Conservation (phyloP, 352 stramenopile genomes). For the Globisporangium carolinianum region DNA sequence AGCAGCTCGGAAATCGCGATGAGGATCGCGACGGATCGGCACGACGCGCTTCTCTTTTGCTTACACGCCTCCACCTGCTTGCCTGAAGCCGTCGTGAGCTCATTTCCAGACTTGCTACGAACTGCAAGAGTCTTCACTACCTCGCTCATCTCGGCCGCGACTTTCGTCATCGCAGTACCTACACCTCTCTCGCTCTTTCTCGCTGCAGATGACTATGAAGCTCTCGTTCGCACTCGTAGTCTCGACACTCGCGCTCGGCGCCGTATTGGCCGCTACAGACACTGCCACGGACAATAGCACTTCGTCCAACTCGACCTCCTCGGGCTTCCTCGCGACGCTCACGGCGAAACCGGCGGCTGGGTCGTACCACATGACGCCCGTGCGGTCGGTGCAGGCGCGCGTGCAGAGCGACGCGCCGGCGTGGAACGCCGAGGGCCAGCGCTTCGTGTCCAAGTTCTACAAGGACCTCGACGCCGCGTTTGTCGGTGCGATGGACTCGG, state of each 20-base stretch:
- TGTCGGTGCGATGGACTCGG: conserved; percentile 62
- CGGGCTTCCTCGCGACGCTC: conserved; percentile 16
- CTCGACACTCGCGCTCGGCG: conserved; percentile 13
- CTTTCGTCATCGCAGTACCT: not conserved
- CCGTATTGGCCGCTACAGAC: conserved; percentile 6
- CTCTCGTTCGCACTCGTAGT: conserved; percentile 5
- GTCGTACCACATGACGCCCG: conserved; percentile 64
- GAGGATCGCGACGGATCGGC: conserved; percentile 7
- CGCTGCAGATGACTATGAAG: conserved; percentile 2
- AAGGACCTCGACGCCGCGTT: conserved; percentile 47
- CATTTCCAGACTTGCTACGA: conserved; percentile 7
- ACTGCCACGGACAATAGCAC: conserved; percentile 12
- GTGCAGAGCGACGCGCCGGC: conserved; percentile 60
- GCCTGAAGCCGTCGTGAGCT: not conserved
- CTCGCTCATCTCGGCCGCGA: not conserved
- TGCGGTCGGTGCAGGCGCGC: conserved; percentile 66
- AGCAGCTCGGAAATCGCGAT: too few species aligned
- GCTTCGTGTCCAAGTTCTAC: conserved; percentile 59
- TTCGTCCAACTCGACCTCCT: conserved; percentile 1
- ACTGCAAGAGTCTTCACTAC: conserved; percentile 2
- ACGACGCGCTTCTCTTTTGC: not conserved
- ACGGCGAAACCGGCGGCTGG: conserved; percentile 12
- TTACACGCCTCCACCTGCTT: not conserved
- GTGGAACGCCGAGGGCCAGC: conserved; percentile 41
- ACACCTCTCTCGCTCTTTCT: not conserved